Percentiles rank a stretch among this genome's conserved stretches.
These are phyloP conservation scores for Dactylonectria macrodidyma DNA, from an alignment of 2,329 filamentous ascomycete species.

Conservation along the genomic window DNA sequence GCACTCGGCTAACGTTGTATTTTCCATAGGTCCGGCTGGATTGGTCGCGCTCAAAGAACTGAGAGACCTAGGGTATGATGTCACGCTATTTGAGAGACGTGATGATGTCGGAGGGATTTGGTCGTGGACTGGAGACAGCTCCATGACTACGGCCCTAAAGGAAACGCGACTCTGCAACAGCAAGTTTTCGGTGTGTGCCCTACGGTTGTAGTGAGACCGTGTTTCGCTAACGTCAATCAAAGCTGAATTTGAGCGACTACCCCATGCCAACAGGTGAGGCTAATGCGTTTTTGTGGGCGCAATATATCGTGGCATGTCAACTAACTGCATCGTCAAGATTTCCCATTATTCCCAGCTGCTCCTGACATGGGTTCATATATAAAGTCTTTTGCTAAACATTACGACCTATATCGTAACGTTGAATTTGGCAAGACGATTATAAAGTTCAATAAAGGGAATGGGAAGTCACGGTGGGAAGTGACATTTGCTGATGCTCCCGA, in stretches of 20 bases:
- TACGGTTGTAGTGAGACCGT: background rate
- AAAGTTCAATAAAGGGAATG: background rate
- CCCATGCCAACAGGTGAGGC: background rate
- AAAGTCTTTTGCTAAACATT: background rate
- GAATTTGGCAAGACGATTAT: background rate
- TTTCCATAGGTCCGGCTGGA: background rate
- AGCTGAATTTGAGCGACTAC: background rate
- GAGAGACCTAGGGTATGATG: background rate
- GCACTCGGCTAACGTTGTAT: background rate
- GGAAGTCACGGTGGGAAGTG: background rate
- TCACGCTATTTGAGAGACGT: constrained; percentile 14
- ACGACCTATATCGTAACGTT: background rate
- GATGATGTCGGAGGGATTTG: constrained; percentile 14
- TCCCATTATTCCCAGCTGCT: background rate
- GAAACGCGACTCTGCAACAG: constrained; percentile 14
- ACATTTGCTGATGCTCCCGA: background rate
- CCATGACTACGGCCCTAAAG: constrained; percentile 11
- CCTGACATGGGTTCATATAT: background rate
- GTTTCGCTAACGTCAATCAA: background rate
- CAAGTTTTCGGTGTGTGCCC: background rate
- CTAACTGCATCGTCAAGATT: background rate
- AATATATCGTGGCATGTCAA: background rate
- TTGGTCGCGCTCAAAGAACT: constrained; percentile 10
- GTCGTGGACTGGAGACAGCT: constrained; percentile 7
- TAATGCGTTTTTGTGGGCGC: background rate